These are phyloP conservation scores for Trichoderma afroharzianum DNA, from an alignment of 2,329 filamentous ascomycete species.

Conservation along the genomic window DNA sequence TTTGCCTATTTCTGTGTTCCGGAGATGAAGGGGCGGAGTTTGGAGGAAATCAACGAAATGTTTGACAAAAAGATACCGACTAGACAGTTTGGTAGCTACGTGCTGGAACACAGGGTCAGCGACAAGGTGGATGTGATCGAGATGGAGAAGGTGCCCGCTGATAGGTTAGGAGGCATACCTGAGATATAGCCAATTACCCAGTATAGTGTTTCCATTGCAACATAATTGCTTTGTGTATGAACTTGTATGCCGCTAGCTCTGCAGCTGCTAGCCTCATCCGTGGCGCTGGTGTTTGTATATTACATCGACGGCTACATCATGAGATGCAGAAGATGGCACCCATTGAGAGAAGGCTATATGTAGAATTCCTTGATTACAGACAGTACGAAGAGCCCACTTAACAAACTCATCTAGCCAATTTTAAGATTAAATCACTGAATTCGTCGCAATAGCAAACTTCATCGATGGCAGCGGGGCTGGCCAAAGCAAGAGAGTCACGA, in stretches of 20 bases:
- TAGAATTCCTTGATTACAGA: no score
- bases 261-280: neutral
- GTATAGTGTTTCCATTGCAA: neutral
- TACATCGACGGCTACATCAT: no score
- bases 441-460: neutral
- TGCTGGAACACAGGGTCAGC: neutral
- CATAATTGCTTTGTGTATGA: neutral
- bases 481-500: neutral
- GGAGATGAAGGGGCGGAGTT: neutral
- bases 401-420: neutral
- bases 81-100: neutral
- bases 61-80: constrained; percentile 4
- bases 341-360: no score
- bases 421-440: neutral
- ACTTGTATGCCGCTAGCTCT: neutral
- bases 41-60: constrained; percentile 11
- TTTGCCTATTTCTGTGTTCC: constrained; percentile 10
- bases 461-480: neutral
- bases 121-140: neutral
- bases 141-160: neutral
- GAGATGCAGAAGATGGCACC: no score
- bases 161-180: neutral
- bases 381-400: no score
- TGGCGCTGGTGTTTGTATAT: neutral
- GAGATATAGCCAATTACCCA: neutral